Evolutionary conservation across 495 filamentous ascomycete genomes (phyloP), one percentile per base, ranked within the genome.

Genomic region (Daldinia childiae): DNA sequence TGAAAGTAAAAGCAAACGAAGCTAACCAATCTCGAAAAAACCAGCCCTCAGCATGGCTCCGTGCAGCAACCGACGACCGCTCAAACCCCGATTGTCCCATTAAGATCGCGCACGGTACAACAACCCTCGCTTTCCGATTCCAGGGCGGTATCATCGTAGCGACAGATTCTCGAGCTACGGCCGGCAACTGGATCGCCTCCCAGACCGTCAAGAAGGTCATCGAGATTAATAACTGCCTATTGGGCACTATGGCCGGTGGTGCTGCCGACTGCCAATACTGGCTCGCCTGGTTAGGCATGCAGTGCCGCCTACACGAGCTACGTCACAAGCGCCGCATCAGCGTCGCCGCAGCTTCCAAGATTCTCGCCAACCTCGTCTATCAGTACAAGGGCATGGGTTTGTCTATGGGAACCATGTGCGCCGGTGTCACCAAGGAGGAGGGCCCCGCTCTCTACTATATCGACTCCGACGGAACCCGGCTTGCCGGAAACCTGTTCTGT

Each of bases 201-300:
- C 95, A 99, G 86, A 99, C 95, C 59, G 95, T 99, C 64, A 99
- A 98, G 91, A 99, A 99, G 84, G 95, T 99, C 58, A 98, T 99
- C 74, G 93, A 90, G 87, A 97, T 93, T 85, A 96, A 90, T 88
- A 88, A 89, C 83, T 86, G 91, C 82, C 87, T 98, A 80, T 82
- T 99, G 73, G 95, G 96, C 50, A 99, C 95, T 67, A 98, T 99
- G 95, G 95, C 95, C 66, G 95, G 95, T 79, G 96, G 96, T 83
- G 95, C 95, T 76, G 95, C 95, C 76, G 95, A 99, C 84, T 99
- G 95, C 84, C 95, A 98, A 89, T 98, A 97, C 86, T 99, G 95
- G 95, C 90, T 99, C 72, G 93, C 92, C 77, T 99, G 97, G 87
- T 87, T 99, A 71, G 95, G 95, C 66, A 96, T 98, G 90, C 93